phyloP scores from a whole-genome alignment of 2,329 filamentous ascomycete genomes.

The Harringtonia aguacate region DNA sequence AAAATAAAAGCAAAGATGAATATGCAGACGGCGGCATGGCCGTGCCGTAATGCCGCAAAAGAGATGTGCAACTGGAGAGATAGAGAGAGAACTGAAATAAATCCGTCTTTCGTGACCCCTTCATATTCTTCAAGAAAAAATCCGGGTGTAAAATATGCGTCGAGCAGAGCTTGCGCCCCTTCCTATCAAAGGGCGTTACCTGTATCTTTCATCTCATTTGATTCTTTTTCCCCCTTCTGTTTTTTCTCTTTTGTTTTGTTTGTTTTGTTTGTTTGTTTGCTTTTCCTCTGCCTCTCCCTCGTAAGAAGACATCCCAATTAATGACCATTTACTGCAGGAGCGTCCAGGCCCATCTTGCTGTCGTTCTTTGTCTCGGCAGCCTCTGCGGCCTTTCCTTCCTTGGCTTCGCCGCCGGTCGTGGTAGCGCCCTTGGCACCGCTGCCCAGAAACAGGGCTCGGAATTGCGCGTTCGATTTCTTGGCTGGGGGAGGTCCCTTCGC shows the following conservation, averaged over 20 bases:
- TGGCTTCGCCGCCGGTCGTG: neutral
- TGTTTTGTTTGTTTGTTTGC: neutral
- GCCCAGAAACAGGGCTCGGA: conserved; percentile 19
- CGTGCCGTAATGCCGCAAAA: too few species aligned
- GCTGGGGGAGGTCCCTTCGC: conserved; percentile 15
- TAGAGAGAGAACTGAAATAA: neutral
- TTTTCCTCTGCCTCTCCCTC: too few species aligned
- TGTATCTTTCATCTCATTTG: too few species aligned
- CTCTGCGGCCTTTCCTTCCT: neutral
- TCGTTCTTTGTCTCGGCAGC: neutral
- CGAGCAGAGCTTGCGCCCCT: too few species aligned
- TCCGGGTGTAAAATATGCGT: too few species aligned
- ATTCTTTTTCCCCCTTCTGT: neutral
- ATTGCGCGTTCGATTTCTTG: conserved; percentile 20
- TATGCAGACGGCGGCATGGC: neutral
- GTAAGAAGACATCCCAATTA: neutral
- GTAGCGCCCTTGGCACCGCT: neutral
- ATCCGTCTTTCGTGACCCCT: too few species aligned
- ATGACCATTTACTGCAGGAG: neutral
- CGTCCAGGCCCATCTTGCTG: neutral
- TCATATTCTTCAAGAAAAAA: too few species aligned
- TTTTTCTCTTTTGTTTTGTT: neutral
- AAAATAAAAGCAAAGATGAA: too few species aligned
- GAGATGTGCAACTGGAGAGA: neutral
- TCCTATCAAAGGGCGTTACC: too few species aligned